Evolutionary conservation across 139 green algal genomes (phyloP).

Genomic region (Chlorokybus atmophyticus): DNA sequence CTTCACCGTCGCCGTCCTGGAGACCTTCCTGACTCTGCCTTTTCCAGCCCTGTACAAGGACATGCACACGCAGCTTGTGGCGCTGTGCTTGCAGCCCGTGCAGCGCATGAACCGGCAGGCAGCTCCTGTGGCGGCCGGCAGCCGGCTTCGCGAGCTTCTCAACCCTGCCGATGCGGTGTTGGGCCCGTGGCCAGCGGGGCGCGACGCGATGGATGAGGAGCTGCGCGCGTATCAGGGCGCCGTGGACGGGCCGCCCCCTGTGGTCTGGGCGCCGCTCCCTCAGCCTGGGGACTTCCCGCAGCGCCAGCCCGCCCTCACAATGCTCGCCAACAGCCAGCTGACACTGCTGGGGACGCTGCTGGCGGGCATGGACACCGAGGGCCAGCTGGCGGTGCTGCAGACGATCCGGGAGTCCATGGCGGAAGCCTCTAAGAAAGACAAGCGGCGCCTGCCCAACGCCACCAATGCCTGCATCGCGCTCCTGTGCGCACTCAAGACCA

Average conservation of each 20-base stretch:
- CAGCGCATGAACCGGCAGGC: not conserved
- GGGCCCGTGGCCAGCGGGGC: conserved; percentile 19
- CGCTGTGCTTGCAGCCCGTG: conserved; percentile 19
- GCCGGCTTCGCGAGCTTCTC: conserved; percentile 12
- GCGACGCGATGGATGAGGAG: conserved; percentile 25
- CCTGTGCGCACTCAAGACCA: conserved; percentile 18
- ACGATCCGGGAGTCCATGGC: too few species aligned
- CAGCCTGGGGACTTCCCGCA: too few species aligned
- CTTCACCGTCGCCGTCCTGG: conserved; percentile 8
- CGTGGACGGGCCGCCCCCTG: conserved; percentile 12
- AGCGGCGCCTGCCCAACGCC: conserved; percentile 9
- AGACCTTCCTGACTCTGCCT: conserved; percentile 12
- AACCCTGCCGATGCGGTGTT: conserved; percentile 14
- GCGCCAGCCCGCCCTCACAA: too few species aligned
- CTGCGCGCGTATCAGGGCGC: conserved; percentile 19
- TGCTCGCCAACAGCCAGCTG: conserved; percentile 12
- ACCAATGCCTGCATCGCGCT: conserved; percentile 20
- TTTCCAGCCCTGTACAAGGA: conserved; percentile 11
- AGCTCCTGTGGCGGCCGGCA: not conserved
- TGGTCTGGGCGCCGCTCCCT: conserved; percentile 19
- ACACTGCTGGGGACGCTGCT: conserved; percentile 16
- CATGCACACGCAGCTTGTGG: conserved; percentile 13
- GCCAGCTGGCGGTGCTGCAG: too few species aligned
- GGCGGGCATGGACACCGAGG: too few species aligned
- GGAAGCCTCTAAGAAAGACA: conserved; percentile 11